Evolutionary conservation across 139 green algal genomes (phyloP).

Genomic region (Auxenochlorella pyrenoidosa): DNA sequence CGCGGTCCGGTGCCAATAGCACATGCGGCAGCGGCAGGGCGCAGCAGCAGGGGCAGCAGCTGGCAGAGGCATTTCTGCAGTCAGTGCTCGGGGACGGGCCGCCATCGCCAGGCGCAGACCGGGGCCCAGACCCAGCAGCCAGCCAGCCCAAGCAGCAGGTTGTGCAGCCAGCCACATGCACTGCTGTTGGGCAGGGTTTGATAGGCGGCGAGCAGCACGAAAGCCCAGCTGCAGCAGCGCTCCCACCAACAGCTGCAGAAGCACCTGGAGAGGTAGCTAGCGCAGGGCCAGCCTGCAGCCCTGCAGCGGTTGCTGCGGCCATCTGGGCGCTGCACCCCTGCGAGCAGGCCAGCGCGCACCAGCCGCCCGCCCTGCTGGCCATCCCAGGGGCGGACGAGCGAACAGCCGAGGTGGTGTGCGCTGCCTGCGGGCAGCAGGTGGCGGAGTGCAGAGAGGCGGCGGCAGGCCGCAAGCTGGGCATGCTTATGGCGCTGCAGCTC

Average conservation of each 20-base stretch:
- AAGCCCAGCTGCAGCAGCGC: background rate
- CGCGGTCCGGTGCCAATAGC: background rate
- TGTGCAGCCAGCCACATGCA: background rate
- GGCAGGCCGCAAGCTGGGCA: conserved; percentile 45
- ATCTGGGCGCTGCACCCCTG: conserved; percentile 21
- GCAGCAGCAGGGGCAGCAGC: background rate
- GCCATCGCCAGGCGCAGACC: background rate
- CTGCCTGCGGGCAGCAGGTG: conserved; percentile 12
- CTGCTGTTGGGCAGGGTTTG: background rate
- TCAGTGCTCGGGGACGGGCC: background rate
- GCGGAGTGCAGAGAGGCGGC: conserved; percentile 8
- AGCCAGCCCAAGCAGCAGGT: background rate
- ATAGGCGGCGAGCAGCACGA: background rate
- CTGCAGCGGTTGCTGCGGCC: background rate
- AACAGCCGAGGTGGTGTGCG: conserved; percentile 32
- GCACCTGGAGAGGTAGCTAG: background rate
- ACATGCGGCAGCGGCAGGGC: background rate
- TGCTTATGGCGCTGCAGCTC: conserved; percentile 54
- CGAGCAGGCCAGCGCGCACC: background rate
- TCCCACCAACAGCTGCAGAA: background rate
- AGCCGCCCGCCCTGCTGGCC: conserved; percentile 14
- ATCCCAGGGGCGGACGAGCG: conserved; percentile 15
- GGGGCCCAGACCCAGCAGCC: background rate
- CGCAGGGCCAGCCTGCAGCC: background rate
- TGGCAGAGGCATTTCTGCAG: background rate